Percentiles rank a stretch among this genome's conserved stretches.
These are phyloP conservation scores for Xylariaceae sp. DNA, from an alignment of 2,329 filamentous ascomycete genomes.

Conservation along the genomic window DNA sequence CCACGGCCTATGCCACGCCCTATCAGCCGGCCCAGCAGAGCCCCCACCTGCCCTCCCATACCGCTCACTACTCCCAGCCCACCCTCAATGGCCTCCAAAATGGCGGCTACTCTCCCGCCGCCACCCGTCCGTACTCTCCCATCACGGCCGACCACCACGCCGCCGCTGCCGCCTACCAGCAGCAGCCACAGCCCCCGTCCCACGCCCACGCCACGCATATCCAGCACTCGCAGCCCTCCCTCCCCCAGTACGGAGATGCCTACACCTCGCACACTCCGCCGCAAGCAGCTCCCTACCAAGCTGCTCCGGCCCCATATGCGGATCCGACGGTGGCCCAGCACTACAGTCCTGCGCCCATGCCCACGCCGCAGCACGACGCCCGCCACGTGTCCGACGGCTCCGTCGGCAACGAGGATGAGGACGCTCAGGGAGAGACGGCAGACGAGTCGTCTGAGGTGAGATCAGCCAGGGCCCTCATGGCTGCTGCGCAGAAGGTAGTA, in stretches of 20 bases:
- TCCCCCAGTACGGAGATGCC: conserved; percentile 22
- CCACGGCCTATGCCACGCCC: conserved; percentile 18
- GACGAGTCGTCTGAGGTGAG: conserved; percentile 25
- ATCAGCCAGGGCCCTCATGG: neutral
- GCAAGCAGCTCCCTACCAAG: conserved; percentile 20
- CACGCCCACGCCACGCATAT: conserved; percentile 10
- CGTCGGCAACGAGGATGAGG: conserved; percentile 21
- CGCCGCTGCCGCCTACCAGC: conserved; percentile 7
- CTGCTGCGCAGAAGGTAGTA: too few species aligned
- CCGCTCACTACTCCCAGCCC: conserved; percentile 14
- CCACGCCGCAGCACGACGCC: conserved; percentile 19
- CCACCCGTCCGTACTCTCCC: conserved; percentile 20
- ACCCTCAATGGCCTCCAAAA: conserved; percentile 17
- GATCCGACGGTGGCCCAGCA: conserved; percentile 21
- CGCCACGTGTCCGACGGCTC: conserved; percentile 18
- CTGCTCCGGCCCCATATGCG: conserved; percentile 18
- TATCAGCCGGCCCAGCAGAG: conserved; percentile 18
- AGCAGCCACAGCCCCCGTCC: conserved; percentile 11
- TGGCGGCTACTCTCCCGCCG: conserved; percentile 10
- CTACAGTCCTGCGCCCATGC: conserved; percentile 22
- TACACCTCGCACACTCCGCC: conserved; percentile 21
- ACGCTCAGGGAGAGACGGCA: conserved; percentile 25
- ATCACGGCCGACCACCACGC: conserved; percentile 15
- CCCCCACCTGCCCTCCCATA: conserved; percentile 18
- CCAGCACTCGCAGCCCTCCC: conserved; percentile 14